Base-by-base conservation (phyloP, 148 eudicot genomes). In the Rheum nobile region DNA sequence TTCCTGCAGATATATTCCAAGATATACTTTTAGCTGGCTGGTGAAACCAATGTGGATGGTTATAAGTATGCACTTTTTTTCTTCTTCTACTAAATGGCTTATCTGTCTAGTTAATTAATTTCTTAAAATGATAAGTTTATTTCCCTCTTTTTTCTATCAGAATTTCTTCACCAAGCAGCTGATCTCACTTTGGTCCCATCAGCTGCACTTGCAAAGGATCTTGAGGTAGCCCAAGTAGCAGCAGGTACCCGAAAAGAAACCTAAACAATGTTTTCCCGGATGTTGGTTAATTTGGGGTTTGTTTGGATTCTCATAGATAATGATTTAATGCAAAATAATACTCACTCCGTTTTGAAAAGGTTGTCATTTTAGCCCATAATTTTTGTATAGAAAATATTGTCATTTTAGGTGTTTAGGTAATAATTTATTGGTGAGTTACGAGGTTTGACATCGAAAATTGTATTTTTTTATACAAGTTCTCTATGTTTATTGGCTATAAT, bases 131-230 rank as follows among this genome's bases (percentile, higher is more conserved):
- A 39, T 55, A 35, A 48, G 39, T 50, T 63, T 26, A 69, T 59
- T 44, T 72, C 28, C 70, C 37, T 14, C 43, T 35, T 76, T 59
- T 12, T 59, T 59, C 34, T 32, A 34, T 61, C 84, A 95, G 99
- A 95, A 76, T 95, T 95, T 81, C 97, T 95, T 73, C 99, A 95
- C 77, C 77, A 84, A 81, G 89, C 93, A 67, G 99, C 99, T 76
- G 99, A 95, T 75, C 94, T 95, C 67, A 95, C 99, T 44, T 74
- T 95, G 75, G 99, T 95, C 47, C 99, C 99, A 69, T 95, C 99
- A 84, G 92, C 91, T 76, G 96, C 97, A 38, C 87, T 95, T 83
- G 99, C 85, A 39, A 90, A 83, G 87, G 99, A 95, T 83, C 96
- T 95, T 12, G 83, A 80, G 85, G 92, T 85, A 73, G 97, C 96